Evolutionary conservation across 129 eudicot species (phyloP), one percentile per base, ranked within the genome.

Genomic region (Flaveria bidentis): DNA sequence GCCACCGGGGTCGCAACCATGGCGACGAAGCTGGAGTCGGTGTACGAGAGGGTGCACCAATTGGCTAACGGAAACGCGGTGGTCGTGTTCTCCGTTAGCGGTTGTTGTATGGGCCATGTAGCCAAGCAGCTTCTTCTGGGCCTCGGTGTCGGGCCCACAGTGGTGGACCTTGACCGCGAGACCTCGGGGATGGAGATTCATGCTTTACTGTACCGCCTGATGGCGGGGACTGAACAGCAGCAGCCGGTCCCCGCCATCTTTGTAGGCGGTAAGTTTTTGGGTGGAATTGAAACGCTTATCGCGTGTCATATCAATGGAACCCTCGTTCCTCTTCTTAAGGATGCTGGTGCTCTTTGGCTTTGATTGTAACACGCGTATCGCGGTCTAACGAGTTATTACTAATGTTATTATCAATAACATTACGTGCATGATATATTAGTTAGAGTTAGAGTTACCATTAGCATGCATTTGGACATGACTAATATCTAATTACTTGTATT

Each of bases 261-360:
- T 28, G 84, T 93, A 7, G 98, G 96, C 1, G 98, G 98, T 2
- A 90, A 93, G 85, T 84, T 86, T 64, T 42, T 93, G 12, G 98
- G 98, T 12, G 98, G 97, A 0, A 84, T 93, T 13, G 98, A 93
- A 65, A 78, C 96, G 0, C 88, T 93, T 23, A 93, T 93, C 76
- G 89, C 89, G 13, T 88, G 91, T 60, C 98, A 93, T 79, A 90
- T 93, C 65, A 88, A 81, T 30, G 98, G 98, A 70, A 85, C 88
- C 2, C 92, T 93, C 4, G 96, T 93, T 58, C 98, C 97, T 73
- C 98, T 93, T 26, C 91, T 93, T 8, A 93, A 93, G 78, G 89
- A 93, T 63, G 97, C 97, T 25, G 98, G 98, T 13, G 98, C 96
- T 69, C 90, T 93, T 41, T 93, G 98, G 98, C 98, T 93, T 74